Evolutionary conservation across 768 basidiomycete species (phyloP).

Genomic region (Crassisporium funariophilum): DNA sequence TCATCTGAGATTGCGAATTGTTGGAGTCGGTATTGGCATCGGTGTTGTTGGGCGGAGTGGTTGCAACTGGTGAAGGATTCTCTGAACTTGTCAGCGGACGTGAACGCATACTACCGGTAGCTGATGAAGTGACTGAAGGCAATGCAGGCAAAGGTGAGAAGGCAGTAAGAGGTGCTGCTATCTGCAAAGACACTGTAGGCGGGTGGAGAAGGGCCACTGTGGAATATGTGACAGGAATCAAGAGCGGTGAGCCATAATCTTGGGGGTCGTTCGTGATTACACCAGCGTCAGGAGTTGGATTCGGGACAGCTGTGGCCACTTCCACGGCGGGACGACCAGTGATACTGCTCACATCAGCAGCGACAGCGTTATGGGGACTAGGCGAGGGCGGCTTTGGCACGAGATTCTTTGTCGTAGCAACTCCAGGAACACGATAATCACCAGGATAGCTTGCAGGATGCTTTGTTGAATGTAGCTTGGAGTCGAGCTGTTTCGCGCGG

Average conservation of each 20-base stretch:
- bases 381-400: slow-evolving; percentile 9
- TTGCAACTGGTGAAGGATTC: slow-evolving; percentile 17
- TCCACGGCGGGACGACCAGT: slow-evolving; percentile 24
- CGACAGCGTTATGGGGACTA: slow-evolving; percentile 11
- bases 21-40: slow-evolving; percentile 11
- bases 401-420: slow-evolving; percentile 11
- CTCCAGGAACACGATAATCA: background rate
- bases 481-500: slow-evolving; percentile 6
- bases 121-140: slow-evolving; percentile 18
- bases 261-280: slow-evolving; percentile 17
- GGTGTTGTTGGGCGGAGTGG: slow-evolving; percentile 14
- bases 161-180: slow-evolving; percentile 17
- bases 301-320: slow-evolving; percentile 46
- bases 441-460: background rate
- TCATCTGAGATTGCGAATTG: slow-evolving; percentile 43
- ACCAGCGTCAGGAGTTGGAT: slow-evolving; percentile 51
- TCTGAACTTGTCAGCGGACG: slow-evolving; percentile 2
- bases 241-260: slow-evolving; percentile 31
- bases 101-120: slow-evolving; percentile 7
- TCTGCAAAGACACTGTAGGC: slow-evolving; percentile 9
- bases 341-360: slow-evolving; percentile 10
- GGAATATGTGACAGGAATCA: slow-evolving; percentile 25
- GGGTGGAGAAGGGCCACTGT: slow-evolving; percentile 15
- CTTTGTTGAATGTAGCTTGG: slow-evolving; percentile 3
- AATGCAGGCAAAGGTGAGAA: slow-evolving; percentile 28